phyloP scores from a whole-genome alignment of 2,329 filamentous ascomycete genomes.

The Fusarium sp. region DNA sequence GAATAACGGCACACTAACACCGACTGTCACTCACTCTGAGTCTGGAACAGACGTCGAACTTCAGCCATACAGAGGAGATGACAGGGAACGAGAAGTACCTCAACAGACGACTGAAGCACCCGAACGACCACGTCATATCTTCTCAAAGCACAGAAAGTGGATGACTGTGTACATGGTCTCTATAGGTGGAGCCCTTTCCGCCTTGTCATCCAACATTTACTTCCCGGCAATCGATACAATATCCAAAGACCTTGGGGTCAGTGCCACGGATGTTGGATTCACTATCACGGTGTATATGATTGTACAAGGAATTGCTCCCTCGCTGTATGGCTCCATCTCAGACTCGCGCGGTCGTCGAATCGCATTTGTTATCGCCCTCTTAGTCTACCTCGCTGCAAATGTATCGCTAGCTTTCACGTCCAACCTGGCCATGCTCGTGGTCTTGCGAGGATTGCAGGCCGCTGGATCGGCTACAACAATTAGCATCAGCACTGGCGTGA shows the following conservation, averaged over 20 bases:
- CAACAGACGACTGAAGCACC: fast-evolving
- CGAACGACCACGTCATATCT: neutral
- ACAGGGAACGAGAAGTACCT: neutral
- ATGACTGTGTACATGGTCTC: neutral
- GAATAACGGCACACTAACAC: neutral
- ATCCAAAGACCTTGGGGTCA: neutral
- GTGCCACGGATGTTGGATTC: neutral
- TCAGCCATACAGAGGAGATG: neutral
- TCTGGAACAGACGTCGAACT: neutral
- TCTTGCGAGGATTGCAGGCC: constrained; percentile 29
- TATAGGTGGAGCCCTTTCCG: neutral
- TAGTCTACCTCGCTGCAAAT: neutral
- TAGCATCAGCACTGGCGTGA: constrained; percentile 38
- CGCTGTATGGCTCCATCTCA: neutral
- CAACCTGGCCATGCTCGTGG: neutral
- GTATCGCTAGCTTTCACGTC: neutral
- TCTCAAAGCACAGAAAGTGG: neutral
- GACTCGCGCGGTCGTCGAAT: neutral
- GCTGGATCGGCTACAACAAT: constrained; percentile 35
- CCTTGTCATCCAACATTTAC: neutral
- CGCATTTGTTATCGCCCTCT: neutral
- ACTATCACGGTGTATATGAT: neutral
- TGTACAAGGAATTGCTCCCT: neutral
- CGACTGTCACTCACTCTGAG: neutral
- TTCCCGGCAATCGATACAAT: neutral